phyloP scores from a whole-genome alignment of 129 eudicot genomes.

The Rutidosis leptorrhynchoides region DNA sequence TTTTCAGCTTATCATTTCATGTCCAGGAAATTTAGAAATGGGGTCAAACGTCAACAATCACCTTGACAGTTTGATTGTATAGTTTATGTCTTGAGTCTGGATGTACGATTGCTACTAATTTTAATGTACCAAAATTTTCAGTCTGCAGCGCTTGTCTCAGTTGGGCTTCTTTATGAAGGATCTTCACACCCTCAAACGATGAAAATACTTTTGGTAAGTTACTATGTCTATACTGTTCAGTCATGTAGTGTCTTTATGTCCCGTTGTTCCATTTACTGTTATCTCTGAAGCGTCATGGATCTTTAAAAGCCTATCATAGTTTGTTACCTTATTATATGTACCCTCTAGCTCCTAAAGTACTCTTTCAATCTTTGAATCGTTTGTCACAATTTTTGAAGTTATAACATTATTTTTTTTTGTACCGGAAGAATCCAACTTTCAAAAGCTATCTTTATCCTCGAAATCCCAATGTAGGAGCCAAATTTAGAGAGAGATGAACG shows the following conservation, averaged over 20 bases:
- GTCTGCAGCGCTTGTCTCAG: constrained; percentile 97
- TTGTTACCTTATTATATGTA: background rate
- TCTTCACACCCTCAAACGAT: constrained; percentile 93
- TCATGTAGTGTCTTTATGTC: constrained; percentile 14
- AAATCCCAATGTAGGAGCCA: no score
- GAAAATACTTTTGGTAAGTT: constrained; percentile 77
- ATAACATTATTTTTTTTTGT: background rate
- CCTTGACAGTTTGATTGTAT: constrained; percentile 6
- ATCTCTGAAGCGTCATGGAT: constrained; percentile 11
- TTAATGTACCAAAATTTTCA: constrained; percentile 32
- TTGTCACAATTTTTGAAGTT: constrained; percentile 16
- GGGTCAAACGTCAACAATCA: background rate
- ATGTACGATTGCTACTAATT: constrained; percentile 12
- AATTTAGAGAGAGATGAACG: no score
- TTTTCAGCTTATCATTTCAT: background rate
- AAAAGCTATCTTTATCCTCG: background rate
- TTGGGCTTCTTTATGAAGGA: constrained; percentile 96
- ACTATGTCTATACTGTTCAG: constrained; percentile 9
- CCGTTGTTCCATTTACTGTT: constrained; percentile 4
- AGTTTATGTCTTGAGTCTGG: constrained; percentile 8
- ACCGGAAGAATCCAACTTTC: constrained; percentile 1
- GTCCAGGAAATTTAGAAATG: background rate
- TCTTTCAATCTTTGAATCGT: constrained; percentile 5
- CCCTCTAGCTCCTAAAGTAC: background rate
- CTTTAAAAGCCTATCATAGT: constrained; percentile 6